Percentiles rank a stretch among this genome's conserved stretches.
Evolutionary conservation across 768 basidiomycete species (phyloP).

Genomic region (Pleurotus platypus): DNA sequence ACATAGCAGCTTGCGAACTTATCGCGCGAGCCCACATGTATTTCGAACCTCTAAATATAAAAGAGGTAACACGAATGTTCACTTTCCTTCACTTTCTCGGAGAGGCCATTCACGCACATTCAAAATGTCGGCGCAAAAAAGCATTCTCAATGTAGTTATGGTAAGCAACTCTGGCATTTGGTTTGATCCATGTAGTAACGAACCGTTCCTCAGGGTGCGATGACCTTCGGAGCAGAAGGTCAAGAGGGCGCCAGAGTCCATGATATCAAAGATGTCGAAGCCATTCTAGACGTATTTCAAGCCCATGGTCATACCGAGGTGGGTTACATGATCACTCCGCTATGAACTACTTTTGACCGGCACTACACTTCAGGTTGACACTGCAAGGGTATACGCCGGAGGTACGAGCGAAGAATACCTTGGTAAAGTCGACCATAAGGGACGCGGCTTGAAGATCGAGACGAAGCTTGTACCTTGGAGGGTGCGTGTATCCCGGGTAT

Average conservation of each 20-base stretch:
- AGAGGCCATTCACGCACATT: too few species aligned
- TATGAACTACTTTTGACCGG: constrained; percentile 26
- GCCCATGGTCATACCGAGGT: constrained; percentile 53
- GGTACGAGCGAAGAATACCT: constrained; percentile 56
- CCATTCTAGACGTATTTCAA: constrained; percentile 51
- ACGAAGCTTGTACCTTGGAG: constrained; percentile 53
- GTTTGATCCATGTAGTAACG: background rate
- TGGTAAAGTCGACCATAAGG: constrained; percentile 45
- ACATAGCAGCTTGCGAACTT: too few species aligned
- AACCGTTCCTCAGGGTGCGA: constrained; percentile 36
- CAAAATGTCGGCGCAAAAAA: background rate
- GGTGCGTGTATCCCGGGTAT: constrained; percentile 10
- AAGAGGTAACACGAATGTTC: too few species aligned
- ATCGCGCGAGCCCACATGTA: too few species aligned
- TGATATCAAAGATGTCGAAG: constrained; percentile 42
- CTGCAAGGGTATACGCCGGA: constrained; percentile 44
- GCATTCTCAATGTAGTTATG: constrained; percentile 1
- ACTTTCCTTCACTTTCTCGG: too few species aligned
- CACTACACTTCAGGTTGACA: constrained; percentile 38
- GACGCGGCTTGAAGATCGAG: constrained; percentile 49
- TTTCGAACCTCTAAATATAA: too few species aligned
- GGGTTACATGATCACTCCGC: constrained; percentile 12
- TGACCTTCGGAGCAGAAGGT: constrained; percentile 50
- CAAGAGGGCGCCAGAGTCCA: constrained; percentile 47
- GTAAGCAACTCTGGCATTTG: background rate